These are phyloP conservation scores for Ottelia alismoides DNA, from an alignment of 106 monocot species.

Conservation along the genomic window DNA sequence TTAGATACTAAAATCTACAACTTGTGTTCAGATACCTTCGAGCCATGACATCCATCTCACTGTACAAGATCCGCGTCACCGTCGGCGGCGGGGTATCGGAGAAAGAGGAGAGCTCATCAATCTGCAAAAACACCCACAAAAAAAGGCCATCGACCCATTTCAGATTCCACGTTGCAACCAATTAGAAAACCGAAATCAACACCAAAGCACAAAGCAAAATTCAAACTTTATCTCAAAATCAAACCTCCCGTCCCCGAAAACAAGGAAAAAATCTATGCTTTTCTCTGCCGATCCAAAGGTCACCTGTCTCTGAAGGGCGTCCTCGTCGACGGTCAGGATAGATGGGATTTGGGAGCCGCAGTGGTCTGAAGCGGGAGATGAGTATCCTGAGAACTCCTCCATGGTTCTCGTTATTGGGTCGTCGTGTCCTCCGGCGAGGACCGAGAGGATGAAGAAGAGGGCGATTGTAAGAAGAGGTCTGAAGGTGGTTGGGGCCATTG, in stretches of 20 bases:
- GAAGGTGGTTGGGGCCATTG: too few relatives aligned
- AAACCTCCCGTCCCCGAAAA: too few relatives aligned
- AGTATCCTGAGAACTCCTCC: slow-evolving; percentile 53
- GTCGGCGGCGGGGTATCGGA: slow-evolving; percentile 45
- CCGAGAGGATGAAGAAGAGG: too few relatives aligned
- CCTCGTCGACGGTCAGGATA: slow-evolving; percentile 23
- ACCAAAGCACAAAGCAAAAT: too few relatives aligned
- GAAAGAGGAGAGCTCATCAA: slow-evolving; percentile 38
- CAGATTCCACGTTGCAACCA: too few relatives aligned
- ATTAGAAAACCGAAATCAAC: too few relatives aligned
- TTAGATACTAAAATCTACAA: too few relatives aligned
- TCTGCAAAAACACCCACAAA: slow-evolving; percentile 19
- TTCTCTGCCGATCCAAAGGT: too few relatives aligned
- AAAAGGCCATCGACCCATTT: background rate
- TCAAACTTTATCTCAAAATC: too few relatives aligned
- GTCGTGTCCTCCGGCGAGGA: background rate
- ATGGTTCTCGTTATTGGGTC: slow-evolving; percentile 33
- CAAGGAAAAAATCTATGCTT: too few relatives aligned
- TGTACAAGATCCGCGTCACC: slow-evolving; percentile 46
- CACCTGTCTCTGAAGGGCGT: slow-evolving; percentile 34
- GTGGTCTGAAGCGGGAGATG: background rate
- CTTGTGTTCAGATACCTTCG: too few relatives aligned
- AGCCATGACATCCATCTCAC: slow-evolving; percentile 46
- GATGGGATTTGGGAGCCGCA: slow-evolving; percentile 5
- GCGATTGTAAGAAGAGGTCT: too few relatives aligned